phyloP scores from a whole-genome alignment of 2,329 filamentous ascomycete genomes.

The Phoma herbarum region DNA sequence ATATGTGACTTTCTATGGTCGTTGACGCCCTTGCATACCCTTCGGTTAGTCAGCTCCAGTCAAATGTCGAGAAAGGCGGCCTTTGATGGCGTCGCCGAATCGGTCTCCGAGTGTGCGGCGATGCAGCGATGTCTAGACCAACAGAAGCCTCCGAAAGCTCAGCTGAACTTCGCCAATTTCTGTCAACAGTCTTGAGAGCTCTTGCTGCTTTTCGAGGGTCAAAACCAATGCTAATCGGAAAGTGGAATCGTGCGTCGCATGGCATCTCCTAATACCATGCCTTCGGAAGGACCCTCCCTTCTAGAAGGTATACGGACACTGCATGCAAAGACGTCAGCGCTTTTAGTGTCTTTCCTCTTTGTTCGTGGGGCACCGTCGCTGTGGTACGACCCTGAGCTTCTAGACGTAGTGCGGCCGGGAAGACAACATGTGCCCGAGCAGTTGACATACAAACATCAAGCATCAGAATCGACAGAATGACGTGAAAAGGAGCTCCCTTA shows the following conservation, averaged over 20 bases:
- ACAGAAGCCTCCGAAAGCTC: constrained; percentile 25
- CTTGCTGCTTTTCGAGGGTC: constrained; percentile 16
- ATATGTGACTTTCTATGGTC: background rate
- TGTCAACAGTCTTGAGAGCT: background rate
- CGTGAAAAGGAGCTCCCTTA: constrained; percentile 5
- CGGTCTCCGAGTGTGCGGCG: constrained; percentile 28
- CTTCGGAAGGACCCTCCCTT: constrained; percentile 31
- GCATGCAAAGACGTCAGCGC: constrained; percentile 38
- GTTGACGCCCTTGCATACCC: constrained; percentile 14
- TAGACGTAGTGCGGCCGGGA: constrained; percentile 16
- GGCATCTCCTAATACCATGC: constrained; percentile 33
- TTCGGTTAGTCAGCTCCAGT: constrained; percentile 29
- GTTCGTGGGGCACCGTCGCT: constrained; percentile 26
- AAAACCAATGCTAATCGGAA: constrained; percentile 13
- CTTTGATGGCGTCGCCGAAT: constrained; percentile 29
- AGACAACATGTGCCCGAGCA: constrained; percentile 9
- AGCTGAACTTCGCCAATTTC: constrained; percentile 24
- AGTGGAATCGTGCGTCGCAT: constrained; percentile 44
- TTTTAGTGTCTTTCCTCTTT: constrained; percentile 20
- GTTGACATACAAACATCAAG: background rate
- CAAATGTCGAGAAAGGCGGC: constrained; percentile 27
- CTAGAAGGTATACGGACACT: constrained; percentile 44
- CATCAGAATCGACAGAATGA: background rate
- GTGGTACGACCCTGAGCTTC: constrained; percentile 36
- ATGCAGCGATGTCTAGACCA: constrained; percentile 27